Evolutionary conservation across 2,329 filamentous ascomycete genomes (phyloP), one percentile per base, ranked within the genome.

Genomic region (Tolypocladium capitatum): DNA sequence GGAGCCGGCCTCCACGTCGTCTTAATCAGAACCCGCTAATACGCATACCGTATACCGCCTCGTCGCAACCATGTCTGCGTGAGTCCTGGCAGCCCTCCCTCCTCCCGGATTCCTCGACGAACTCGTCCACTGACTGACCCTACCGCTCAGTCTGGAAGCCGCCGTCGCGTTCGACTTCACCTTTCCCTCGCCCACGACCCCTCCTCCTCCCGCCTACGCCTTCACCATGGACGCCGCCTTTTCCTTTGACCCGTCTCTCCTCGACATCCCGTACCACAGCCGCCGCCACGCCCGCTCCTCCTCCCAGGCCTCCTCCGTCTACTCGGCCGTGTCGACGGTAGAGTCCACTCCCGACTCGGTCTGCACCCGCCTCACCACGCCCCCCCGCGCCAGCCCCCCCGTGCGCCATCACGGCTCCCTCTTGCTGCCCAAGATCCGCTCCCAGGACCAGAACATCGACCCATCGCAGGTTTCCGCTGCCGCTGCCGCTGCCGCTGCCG

Each of bases 341-440:
- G 64, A 69, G 44, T 77, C 76, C 52, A 69, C 71, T 53, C 69
- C 74, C 47, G 84, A 84, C 62, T 85, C 84, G 40, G 72, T 80
- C 56, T 74, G 78, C 68, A 85, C 83, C 20, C 73, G 76, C 55
- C 72, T 79, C 56, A 84, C 81, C 46, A 89, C 84, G 13, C 85
- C 86, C 35, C 68, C 74, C 36, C 70, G 74, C 46, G 76, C 75
- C 46, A 73, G 76, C 53, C 84, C 85, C 32, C 85, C 86, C 51
- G 78, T 90, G 56, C 77, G 82, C 51, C 83, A 87, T 52, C 83
- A 89, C 67, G 86, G 87, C 46, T 86, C 87, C 46, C 72, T 87
- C 44, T 72, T 94, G 50, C 74, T 94, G 31, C 88, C 88, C 60
- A 92, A 89, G 74, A 90, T 94, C 68, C 79, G 88, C 51, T 79